Base-by-base conservation (phyloP, 176 grass and related monocot genomes). In the Oryza punctata region DNA sequence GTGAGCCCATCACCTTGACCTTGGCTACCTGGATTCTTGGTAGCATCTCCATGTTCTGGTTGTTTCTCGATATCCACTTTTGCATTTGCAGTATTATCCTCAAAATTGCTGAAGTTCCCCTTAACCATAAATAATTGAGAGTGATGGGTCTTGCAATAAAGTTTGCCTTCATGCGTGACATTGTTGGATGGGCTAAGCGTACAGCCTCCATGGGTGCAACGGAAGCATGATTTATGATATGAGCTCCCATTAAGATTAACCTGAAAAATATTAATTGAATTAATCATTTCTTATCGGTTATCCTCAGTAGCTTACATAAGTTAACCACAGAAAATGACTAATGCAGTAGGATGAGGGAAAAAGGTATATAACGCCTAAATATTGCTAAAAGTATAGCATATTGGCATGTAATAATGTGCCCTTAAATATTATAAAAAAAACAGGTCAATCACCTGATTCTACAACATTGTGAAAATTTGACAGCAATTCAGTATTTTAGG, bases 211-310 rank as follows among this genome's bases (percentile, higher is more conserved):
- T 94, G 91, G 81, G 76, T 90, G 75, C 97, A 99, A 65, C 92
- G 94, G 52, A 99, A 99, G 84, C 97, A 96, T 65, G 91, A 87
- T 84, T 94, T 94, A 73, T 99, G 97, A 87, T 99, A 99, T 12
- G 93, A 73, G 32, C 44, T 83, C 72, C 91, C 97, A 72, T 99
- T 78, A 59, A 99, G 87, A 61, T 85, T 72, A 65, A 99, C 94
- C 97, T 99, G 79, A 3, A 54, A 65, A 75, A 67, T 43, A 68
- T 43, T 21, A 40, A 68, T 33, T 54, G 11, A 43, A 67, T 3
- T 14, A 43, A 77, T 7, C 12, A 29, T 24, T 32, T 74, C 19
- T 1, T 43, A 12, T 81, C 2, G 1, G 21, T 15, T 64, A 64
- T 38, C 12, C 26, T 21, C 44, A 18, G 6, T 49, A 73, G 13